A percentile compares a stretch with the other conserved stretches of the same genome.
phyloP scores from a whole-genome alignment of 164 flowering plant genomes.

The Tetrastigma voinierianum region DNA sequence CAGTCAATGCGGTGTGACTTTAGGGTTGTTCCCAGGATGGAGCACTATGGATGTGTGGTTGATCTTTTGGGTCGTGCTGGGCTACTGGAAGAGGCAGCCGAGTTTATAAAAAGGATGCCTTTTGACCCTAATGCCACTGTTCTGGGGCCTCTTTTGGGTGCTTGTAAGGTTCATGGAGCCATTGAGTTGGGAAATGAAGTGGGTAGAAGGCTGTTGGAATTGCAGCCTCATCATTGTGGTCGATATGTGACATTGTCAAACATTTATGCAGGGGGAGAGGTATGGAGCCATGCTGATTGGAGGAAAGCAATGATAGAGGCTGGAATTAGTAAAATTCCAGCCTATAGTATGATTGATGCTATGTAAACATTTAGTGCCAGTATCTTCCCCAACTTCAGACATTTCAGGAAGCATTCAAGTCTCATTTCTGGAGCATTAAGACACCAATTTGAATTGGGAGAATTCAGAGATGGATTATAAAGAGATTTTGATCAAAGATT shows the following conservation, averaged over 20 bases:
- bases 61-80: slow-evolving; percentile 86
- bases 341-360: slow-evolving; percentile 35
- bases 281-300: slow-evolving; percentile 50
- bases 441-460: no score
- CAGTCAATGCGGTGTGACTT: slow-evolving; percentile 41
- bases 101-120: slow-evolving; percentile 57
- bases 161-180: slow-evolving; percentile 70
- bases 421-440: no score
- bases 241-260: slow-evolving; percentile 58
- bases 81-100: slow-evolving; percentile 49
- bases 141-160: slow-evolving; percentile 76
- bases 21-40: slow-evolving; percentile 57
- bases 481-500: no score
- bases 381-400: background rate
- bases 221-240: slow-evolving; percentile 68
- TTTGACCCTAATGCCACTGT: slow-evolving; percentile 74
- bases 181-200: slow-evolving; percentile 48
- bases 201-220: slow-evolving; percentile 48
- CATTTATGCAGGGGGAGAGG: slow-evolving; percentile 56
- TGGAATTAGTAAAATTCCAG: slow-evolving; percentile 55
- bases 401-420: no score
- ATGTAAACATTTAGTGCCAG: slow-evolving; percentile 1
- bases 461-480: no score
- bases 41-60: slow-evolving; percentile 81
- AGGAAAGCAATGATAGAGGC: slow-evolving; percentile 55